phyloP scores from a whole-genome alignment of 2,329 filamentous ascomycete species.

The Chaetomiaceae sp. region DNA sequence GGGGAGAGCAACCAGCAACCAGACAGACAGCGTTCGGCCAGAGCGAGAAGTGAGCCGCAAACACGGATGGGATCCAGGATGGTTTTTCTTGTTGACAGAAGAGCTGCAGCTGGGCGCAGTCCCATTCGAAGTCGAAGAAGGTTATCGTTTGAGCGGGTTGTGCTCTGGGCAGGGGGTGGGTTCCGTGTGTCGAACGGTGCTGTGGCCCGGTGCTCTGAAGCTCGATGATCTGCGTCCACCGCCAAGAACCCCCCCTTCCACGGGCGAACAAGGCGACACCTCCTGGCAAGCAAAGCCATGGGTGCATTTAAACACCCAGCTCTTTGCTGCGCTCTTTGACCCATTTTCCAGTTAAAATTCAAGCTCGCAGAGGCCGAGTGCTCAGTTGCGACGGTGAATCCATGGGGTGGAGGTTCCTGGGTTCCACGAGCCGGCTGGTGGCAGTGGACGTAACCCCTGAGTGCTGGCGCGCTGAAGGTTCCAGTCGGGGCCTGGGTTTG shows the following conservation, averaged over 20 bases:
- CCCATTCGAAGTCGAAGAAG: conserved; percentile 2
- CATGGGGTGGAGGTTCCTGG: neutral
- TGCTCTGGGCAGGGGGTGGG: neutral
- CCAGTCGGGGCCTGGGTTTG: neutral
- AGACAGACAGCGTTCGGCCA: neutral
- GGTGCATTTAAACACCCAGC: neutral
- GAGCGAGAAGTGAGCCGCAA: neutral
- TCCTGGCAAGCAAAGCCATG: neutral
- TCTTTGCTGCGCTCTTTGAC: neutral
- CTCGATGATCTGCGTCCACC: conserved; percentile 9
- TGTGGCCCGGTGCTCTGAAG: neutral
- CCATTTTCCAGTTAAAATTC: neutral
- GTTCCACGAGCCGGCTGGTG: neutral
- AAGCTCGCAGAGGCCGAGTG: neutral
- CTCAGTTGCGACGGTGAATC: neutral
- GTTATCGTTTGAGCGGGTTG: neutral
- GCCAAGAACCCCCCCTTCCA: neutral
- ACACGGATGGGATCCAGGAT: neutral
- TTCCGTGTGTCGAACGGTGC: neutral
- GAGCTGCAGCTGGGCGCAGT: neutral
- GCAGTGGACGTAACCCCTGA: neutral
- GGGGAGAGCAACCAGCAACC: conserved; percentile 8
- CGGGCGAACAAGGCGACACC: neutral
- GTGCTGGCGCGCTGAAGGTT: neutral
- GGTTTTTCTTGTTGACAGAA: neutral